phyloP scores from a whole-genome alignment of 2,329 filamentous ascomycete species.

The Teratosphaeriaceae sp. region DNA sequence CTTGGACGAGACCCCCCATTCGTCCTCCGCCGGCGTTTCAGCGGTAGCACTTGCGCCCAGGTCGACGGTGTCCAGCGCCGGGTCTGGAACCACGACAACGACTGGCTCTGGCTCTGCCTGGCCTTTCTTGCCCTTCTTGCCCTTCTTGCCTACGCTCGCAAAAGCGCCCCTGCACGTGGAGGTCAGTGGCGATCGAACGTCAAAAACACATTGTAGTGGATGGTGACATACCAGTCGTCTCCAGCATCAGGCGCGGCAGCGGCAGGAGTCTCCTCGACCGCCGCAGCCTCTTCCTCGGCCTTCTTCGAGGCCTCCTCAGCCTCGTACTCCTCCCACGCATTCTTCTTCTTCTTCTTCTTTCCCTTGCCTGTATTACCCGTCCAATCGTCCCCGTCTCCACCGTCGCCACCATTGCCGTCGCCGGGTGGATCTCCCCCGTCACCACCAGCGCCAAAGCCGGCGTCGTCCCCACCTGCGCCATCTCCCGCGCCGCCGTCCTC shows the following conservation, averaged over 20 bases:
- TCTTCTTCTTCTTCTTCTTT: constrained; percentile 37
- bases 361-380: constrained; percentile 33
- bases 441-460: constrained; percentile 16
- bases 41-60: constrained; percentile 6
- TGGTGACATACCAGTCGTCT: constrained; percentile 30
- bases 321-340: constrained; percentile 26
- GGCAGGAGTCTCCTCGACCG: constrained; percentile 16
- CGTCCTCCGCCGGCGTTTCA: constrained; percentile 16
- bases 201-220: no score
- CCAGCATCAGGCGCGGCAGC: constrained; percentile 20
- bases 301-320: constrained; percentile 32
- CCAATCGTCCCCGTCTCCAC: constrained; percentile 28
- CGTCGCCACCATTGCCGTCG: constrained; percentile 24
- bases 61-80: neutral
- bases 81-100: neutral
- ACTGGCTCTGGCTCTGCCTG: neutral
- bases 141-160: neutral
- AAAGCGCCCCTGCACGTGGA: neutral
- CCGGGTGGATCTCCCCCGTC: constrained; percentile 24
- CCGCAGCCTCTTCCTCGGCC: constrained; percentile 30
- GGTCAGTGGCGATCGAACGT: neutral
- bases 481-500: constrained; percentile 31
- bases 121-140: neutral
- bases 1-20: constrained; percentile 16
- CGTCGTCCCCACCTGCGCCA: constrained; percentile 27